These are phyloP conservation scores for Pseudoneurospora amorphoporcata DNA, from an alignment of 495 filamentous ascomycete genomes.

Conservation along the genomic window DNA sequence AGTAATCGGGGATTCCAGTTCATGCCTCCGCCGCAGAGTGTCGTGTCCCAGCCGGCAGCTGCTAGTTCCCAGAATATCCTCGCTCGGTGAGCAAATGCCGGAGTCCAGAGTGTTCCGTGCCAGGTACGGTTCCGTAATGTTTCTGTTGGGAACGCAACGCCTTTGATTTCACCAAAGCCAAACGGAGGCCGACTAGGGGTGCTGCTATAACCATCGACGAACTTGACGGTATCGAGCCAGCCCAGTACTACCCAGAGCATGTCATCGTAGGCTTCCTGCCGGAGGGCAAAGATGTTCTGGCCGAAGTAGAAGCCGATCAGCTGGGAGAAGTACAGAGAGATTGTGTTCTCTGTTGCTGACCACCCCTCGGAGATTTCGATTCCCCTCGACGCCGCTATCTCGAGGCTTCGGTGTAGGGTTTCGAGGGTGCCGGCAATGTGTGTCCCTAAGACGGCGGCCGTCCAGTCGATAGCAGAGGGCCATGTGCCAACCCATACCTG, in stretches of 20 bases:
- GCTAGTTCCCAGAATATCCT: slow-evolving; percentile 85
- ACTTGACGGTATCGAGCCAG: slow-evolving; percentile 78
- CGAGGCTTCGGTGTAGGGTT: slow-evolving; percentile 43
- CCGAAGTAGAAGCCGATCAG: slow-evolving; percentile 72
- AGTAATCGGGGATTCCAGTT: slow-evolving; percentile 73
- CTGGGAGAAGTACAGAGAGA: slow-evolving; percentile 77
- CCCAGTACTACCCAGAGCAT: slow-evolving; percentile 95
- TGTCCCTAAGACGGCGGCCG: slow-evolving; percentile 75
- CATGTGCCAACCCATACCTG: slow-evolving; percentile 68
- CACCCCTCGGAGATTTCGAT: neutral
- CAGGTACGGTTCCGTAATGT: slow-evolving; percentile 35
- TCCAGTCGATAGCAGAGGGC: slow-evolving; percentile 90
- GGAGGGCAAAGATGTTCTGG: slow-evolving; percentile 65
- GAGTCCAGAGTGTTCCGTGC: slow-evolving; percentile 68
- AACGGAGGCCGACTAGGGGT: slow-evolving; percentile 12
- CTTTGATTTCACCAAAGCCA: neutral
- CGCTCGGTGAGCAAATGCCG: slow-evolving; percentile 74
- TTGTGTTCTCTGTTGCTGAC: slow-evolving; percentile 47
- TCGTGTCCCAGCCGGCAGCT: slow-evolving; percentile 67
- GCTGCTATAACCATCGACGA: slow-evolving; percentile 50
- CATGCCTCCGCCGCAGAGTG: slow-evolving; percentile 84
- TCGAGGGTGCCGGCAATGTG: slow-evolving; percentile 61
- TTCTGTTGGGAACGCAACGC: neutral
- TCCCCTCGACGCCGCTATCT: slow-evolving; percentile 29
- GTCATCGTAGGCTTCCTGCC: slow-evolving; percentile 83